Base-by-base conservation (phyloP, 1,284 basidiomycete genomes). In the Wolfiporia cocos region DNA sequence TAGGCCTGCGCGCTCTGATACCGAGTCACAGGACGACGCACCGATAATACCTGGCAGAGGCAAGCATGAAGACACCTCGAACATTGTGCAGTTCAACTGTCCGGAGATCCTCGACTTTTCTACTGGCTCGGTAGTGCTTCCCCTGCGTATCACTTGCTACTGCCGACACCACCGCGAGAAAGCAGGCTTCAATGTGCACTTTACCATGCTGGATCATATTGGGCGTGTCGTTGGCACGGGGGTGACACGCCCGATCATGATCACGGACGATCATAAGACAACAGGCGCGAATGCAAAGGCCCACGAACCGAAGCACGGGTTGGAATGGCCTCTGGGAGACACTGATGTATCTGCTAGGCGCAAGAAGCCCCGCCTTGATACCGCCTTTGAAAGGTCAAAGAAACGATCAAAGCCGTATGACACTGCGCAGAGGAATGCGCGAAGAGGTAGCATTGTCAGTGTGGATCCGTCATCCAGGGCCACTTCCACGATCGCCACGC, bases 101-200 rank as follows among this genome's bases (percentile, higher is more conserved):
- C 78, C 91, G 0, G 90, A 96, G 54, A 78, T 92, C 41, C 76
- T 98, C 38, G 89, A 93, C 55, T 92, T 99, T 58, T 86, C 83
- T 12, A 76, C 84, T 15, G 96, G 96, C 24, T 88, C 90, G 29
- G 86, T 86, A 11, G 77, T 91, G 15, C 72, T 99, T 14, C 96
- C 96, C 3, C 84, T 98, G 37, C 81, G 96, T 36, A 92, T 99
- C 51, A 97, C 96, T 5, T 99, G 96, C 67, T 99, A 99, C 64
- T 99, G 96, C 58, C 86, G 96, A 39, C 96, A 99, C 69, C 96
- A 99, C 66, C 85, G 92, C 48, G 96, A 99, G 68, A 98, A 97
- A 69, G 73, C 88, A 36, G 96, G 96, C 1, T 99, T 99, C 67
- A 84, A 87, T 60, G 84, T 99, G 50, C 86, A 90, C 55, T 90